Percentiles rank a stretch among this genome's conserved stretches.
Conservation (phyloP, 2,329 filamentous ascomycete species). For the Colletotrichum sublineola region DNA sequence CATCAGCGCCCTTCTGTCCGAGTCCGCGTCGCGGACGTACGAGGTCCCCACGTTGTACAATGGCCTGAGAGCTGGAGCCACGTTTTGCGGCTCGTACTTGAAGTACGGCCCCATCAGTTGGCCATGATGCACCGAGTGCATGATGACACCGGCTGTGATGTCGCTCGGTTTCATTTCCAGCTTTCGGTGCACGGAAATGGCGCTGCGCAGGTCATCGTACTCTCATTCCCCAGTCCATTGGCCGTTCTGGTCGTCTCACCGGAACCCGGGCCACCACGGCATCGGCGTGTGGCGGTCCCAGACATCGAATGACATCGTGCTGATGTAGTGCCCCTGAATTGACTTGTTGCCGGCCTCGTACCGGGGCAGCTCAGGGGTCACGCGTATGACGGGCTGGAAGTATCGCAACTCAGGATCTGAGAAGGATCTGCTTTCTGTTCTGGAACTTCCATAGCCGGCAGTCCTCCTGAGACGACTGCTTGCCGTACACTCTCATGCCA, state of each 20-base stretch:
- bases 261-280: conserved; percentile 34
- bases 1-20: not conserved
- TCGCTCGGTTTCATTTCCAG: not conserved
- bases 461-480: not conserved
- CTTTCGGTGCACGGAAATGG: not conserved
- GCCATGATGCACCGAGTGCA: not conserved
- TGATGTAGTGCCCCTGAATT: not conserved
- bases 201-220: not conserved
- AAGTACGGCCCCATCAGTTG: conserved; percentile 1
- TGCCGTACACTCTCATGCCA: conserved; percentile 26
- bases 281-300: conserved; percentile 33
- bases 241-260: not conserved
- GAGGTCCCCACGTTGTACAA: not conserved
- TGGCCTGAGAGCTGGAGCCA: not conserved
- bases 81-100: not conserved
- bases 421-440: conserved; percentile 23
- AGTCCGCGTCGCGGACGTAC: conserved; percentile 7
- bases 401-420: conserved; percentile 5
- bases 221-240: conserved; percentile 1
- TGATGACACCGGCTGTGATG: not conserved
- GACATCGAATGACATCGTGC: not conserved
- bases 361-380: not conserved
- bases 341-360: not conserved
- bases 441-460: not conserved
- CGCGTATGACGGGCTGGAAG: conserved; percentile 17